phyloP scores from a whole-genome alignment of 768 basidiomycete species.

The Scleroderma bovista region DNA sequence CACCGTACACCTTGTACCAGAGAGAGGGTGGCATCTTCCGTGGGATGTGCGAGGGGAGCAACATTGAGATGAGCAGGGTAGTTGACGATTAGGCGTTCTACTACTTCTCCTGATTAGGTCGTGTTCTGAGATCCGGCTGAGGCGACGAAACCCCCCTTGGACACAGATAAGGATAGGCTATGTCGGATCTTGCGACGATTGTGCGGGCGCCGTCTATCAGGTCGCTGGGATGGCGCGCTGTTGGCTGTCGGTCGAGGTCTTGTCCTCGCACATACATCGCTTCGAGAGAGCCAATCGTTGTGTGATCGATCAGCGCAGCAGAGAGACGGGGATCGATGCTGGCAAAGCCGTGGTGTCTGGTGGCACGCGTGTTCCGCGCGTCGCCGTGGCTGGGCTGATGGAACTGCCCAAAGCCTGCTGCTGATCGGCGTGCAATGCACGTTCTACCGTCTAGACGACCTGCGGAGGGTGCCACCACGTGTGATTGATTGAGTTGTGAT shows the following conservation, averaged over 20 bases:
- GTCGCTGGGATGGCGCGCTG: too few relatives aligned
- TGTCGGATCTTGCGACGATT: too few relatives aligned
- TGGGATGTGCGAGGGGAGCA: constrained; percentile 54
- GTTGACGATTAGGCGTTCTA: too few relatives aligned
- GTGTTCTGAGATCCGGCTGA: too few relatives aligned
- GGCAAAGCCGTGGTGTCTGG: neutral
- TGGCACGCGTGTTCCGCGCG: neutral
- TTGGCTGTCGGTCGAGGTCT: neutral
- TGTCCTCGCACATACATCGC: too few relatives aligned
- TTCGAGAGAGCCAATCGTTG: too few relatives aligned
- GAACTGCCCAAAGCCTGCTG: neutral
- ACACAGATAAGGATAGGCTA: too few relatives aligned
- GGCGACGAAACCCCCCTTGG: too few relatives aligned
- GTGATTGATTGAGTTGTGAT: neutral
- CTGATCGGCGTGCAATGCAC: neutral
- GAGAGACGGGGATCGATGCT: too few relatives aligned
- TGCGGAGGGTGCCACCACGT: neutral
- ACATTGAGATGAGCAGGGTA: constrained; percentile 25
- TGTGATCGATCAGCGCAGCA: too few relatives aligned
- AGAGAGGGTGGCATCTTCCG: constrained; percentile 48
- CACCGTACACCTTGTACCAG: constrained; percentile 31
- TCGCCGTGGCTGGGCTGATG: neutral
- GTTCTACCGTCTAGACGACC: neutral
- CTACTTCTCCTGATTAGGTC: too few relatives aligned
- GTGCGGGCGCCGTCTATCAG: too few relatives aligned